Base-by-base conservation (phyloP, 2,329 filamentous ascomycete species). In the Trichoderma sp. region DNA sequence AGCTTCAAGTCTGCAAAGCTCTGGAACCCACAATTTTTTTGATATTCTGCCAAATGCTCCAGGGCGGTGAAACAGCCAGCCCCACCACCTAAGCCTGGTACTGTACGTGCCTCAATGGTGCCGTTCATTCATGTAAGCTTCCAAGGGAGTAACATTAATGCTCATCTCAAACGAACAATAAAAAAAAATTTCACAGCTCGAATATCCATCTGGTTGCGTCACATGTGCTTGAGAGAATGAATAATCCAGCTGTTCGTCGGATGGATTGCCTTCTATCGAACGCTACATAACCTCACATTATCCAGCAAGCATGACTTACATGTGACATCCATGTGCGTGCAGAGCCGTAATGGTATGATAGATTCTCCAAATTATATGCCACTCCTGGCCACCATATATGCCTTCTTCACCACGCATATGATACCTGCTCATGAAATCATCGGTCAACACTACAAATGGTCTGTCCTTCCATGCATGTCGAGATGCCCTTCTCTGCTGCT, bases 11-110 rank as follows among this genome's bases (percentile, higher is more conserved):
- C n/a, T 7, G 63, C 53, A 29, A 29, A 68, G 33, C 64, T 62
- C 56, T 24, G 3, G 16, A 73, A 14, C 64, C 76, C 60, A 56
- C 72, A 77, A 80, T 77, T 76, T 80, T 80, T 79, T 67, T 75
- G 63, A 60, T 67, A 78, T 81, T 81, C 79, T 80, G 79, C 79
- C 78, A 35, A 27, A 11, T 38, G 62, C 50, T 63, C 29, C 31
- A 24, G 71, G 74, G 80, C 80, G 78, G 69, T 83, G 78, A 71
- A 56, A 31, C 33, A 2, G 31, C 2, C 2, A 11, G 60, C 41
- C 59, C 68, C 68, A 71, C 41, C 3, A 45, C 7, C 41, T 8
- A 45, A 45, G n/a, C 6, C 41, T 9, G 41, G 41, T 7, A 38
- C 38, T n/a, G 35, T 41, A 5, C 45, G 4, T 38, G n/a, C 38